Evolutionary conservation across 306 rosid species (phyloP), one percentile per base, ranked within the genome.

Genomic region (Pyrus pyrifolia): DNA sequence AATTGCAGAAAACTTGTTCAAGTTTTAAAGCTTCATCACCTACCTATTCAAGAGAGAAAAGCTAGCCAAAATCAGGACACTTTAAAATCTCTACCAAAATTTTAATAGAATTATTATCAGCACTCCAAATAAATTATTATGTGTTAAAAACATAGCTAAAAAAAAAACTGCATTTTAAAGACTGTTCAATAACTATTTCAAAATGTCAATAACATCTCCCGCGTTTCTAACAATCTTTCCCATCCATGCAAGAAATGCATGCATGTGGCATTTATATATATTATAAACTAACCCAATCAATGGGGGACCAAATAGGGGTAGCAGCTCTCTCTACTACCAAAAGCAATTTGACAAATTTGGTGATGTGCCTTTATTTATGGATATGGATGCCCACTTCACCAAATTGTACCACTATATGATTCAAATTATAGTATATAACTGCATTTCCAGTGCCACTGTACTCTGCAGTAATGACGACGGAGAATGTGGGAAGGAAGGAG

Each of bases 181-280:
- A 46, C 2, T 5, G 7, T 15, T 17, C 3, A 15, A 49, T 15
- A 49, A 49, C 6, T 49, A 15, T 49, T 15, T 49, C 19, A 2
- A 0, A 5, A 49, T 49, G 8, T 2, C 8, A 15, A 18, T 49
- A 15, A 4, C 1, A 15, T 6, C 21, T 15, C 10, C 42, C 0
- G 9, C 0, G 9, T 40, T 40, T 72, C 17, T 25, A n/a, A 27
- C 63, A 5, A 31, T 17, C 44, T 64, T 64, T 38, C 68, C 35
- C 44, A 60, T 19, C 19, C 68, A 59, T 18, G 42, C 44, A 73
- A 40, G 58, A 33, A 73, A 73, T 4, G 57, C 22, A 22, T 9
- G 57, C 57, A 22, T 22, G 76, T 57, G 76, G 55, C 67, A 73
- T 58, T 73, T 73, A 73, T 73, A 73, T 73, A 59, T 58, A 25